Conservation (phyloP, 192 early-diverging fungal genomes). For the Coemansia sp. region DNA sequence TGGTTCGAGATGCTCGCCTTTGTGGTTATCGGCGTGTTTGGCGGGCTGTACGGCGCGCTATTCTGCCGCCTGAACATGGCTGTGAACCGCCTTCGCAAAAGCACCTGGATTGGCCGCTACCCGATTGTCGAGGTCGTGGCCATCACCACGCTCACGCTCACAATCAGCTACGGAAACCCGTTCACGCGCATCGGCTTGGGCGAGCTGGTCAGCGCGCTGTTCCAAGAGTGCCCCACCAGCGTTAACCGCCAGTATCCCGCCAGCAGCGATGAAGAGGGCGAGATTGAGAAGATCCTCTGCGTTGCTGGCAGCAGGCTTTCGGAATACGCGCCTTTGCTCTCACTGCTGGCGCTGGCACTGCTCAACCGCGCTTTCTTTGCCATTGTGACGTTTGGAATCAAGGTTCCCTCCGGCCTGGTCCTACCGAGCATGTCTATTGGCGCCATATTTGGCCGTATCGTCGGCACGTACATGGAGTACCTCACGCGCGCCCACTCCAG, state of each 20-base stretch:
- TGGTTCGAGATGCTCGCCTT: constrained; percentile 71
- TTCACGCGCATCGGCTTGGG: constrained; percentile 83
- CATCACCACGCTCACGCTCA: constrained; percentile 69
- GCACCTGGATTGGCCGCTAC: constrained; percentile 62
- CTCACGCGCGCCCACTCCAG: constrained; percentile 36
- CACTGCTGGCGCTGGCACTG: constrained; percentile 47
- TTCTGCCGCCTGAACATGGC: constrained; percentile 71
- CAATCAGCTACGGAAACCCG: constrained; percentile 74
- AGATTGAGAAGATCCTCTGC: constrained; percentile 65
- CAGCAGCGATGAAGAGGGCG: constrained; percentile 55
- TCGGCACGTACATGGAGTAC: constrained; percentile 50
- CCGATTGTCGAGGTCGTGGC: constrained; percentile 74
- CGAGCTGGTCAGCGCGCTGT: constrained; percentile 85
- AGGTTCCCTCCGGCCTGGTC: constrained; percentile 55
- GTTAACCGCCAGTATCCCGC: constrained; percentile 14
- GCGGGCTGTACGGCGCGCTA: constrained; percentile 81
- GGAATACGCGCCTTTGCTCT: constrained; percentile 40
- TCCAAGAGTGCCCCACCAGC: constrained; percentile 76
- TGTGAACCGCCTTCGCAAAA: constrained; percentile 71
- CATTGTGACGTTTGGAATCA: constrained; percentile 55
- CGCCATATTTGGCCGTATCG: constrained; percentile 50
- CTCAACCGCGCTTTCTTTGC: constrained; percentile 51
- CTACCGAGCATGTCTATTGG: constrained; percentile 59
- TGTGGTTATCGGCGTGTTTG: constrained; percentile 66
- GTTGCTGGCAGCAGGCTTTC: constrained; percentile 44